Percentiles rank a stretch among this genome's conserved stretches.
Conservation (phyloP, 2,329 filamentous ascomycete species). For the Xylariaceae sp. region DNA sequence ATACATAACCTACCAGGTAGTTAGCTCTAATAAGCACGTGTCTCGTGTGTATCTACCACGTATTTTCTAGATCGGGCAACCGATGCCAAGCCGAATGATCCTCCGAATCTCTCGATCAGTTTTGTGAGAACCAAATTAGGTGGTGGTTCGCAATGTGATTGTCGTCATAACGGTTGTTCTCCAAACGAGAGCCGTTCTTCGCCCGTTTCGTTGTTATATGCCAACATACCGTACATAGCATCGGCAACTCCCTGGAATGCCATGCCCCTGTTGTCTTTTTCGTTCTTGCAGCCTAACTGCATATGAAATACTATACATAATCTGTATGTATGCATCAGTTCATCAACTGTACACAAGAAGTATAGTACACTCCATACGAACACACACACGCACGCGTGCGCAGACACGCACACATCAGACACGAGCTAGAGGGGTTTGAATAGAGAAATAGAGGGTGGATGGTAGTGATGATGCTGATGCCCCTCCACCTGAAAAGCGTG, state of each 20-base stretch:
- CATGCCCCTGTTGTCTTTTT: background rate
- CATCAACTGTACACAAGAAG: background rate
- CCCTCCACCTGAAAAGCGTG: conserved; percentile 17
- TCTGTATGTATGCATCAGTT: background rate
- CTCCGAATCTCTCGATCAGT: background rate
- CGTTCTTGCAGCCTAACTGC: background rate
- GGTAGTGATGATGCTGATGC: conserved; percentile 12
- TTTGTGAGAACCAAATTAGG: background rate
- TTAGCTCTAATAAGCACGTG: background rate
- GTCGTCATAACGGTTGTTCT: background rate
- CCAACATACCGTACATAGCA: background rate
- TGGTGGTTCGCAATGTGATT: background rate
- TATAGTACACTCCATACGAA: background rate
- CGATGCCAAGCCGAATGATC: background rate
- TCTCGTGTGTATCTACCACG: background rate
- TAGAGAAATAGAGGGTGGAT: conserved; percentile 19
- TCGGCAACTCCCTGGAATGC: background rate
- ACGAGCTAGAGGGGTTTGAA: conserved; percentile 25
- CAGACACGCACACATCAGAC: background rate
- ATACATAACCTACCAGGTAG: background rate
- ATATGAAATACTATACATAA: background rate
- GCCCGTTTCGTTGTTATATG: background rate
- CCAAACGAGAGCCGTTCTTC: background rate
- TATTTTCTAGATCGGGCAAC: background rate
- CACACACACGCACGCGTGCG: background rate